Evolutionary conservation across 2,329 filamentous ascomycete genomes (phyloP), one percentile per base, ranked within the genome.

Genomic region (Pseudogymnoascus destructans): DNA sequence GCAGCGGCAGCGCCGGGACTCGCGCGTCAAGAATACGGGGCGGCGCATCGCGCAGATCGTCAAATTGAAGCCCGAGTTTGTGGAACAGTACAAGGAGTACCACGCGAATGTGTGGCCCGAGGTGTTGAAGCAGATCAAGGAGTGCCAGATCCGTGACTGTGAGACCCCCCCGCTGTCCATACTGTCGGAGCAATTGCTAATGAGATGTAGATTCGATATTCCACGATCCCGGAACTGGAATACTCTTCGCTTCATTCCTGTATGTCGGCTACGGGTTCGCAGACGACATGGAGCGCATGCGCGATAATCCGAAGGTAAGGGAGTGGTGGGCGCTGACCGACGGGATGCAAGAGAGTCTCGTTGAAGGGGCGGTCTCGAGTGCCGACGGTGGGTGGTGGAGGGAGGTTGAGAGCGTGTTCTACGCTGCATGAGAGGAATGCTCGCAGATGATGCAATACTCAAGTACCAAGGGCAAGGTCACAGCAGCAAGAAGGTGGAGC

Each of bases 321-420:
- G 82, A 86, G 69, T 92, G 87, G 88, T 92, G 87, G 87, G 74
- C 74, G 59, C 85, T 91, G 82, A 91, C 87, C 55, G 87, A 92
- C 69, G 75, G 75, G 11, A 88, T 84, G 75, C 87, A 91, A 72
- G 84, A 82, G 70, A 78, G 75, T 46, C 67, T 86, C 27, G 79
- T 85, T 1, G 74, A 77, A 0, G 82, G 81, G 0, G 81, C 81
- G 1, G 76, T 73, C 64, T 77, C 75, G 61, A 84, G 80, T 61
- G 77, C 79, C 63, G 75, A 77, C 5, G 82, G 80, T 1, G 68
- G 76, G 9, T 87, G 85, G 85, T 88, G 85, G 85, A 82, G 79
- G 66, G 77, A 77, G 1, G 68, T 85, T 17, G 82, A 87, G 68
- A 84, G 87, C 71, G 83, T 87, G 2, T 88, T 87, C 66, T 82